phyloP scores from a whole-genome alignment of 2,329 filamentous ascomycete species.

The Fusarium foetens region DNA sequence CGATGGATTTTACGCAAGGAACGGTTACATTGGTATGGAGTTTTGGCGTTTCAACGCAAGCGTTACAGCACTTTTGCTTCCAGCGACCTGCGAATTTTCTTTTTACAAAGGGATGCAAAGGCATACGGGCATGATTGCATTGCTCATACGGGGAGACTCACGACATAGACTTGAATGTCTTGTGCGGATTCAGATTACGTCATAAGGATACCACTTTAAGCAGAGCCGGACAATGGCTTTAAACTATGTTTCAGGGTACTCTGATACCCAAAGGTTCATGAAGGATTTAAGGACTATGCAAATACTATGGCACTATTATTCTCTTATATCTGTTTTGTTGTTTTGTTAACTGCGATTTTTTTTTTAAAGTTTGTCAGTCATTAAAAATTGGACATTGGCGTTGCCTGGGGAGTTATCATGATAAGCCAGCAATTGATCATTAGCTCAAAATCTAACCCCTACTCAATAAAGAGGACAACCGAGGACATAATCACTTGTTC shows the following conservation, averaged over 20 bases:
- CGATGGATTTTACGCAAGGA: conserved; percentile 15
- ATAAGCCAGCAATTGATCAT: not conserved
- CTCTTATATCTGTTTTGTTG: not conserved
- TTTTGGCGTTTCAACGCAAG: conserved; percentile 33
- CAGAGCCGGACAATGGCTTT: conserved; percentile 17
- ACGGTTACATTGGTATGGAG: conserved; percentile 29
- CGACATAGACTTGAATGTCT: conserved; percentile 25
- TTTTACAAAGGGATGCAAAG: conserved; percentile 20
- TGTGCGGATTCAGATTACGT: conserved; percentile 34
- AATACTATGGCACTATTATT: not conserved
- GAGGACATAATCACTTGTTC: not conserved
- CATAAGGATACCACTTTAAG: conserved; percentile 39
- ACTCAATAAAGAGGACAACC: not conserved
- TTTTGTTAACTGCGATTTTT: not conserved
- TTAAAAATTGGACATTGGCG: not conserved
- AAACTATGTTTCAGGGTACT: not conserved
- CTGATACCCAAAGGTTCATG: not conserved
- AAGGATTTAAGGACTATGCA: not conserved
- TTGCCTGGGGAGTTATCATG: conserved; percentile 3
- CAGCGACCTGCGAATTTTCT: conserved; percentile 7
- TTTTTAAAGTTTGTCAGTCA: not conserved
- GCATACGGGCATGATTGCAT: conserved; percentile 31
- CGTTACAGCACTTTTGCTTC: conserved; percentile 20
- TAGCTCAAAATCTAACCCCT: not conserved
- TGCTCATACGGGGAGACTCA: conserved; percentile 11